Evolutionary conservation across 2,329 filamentous ascomycete genomes (phyloP).

Genomic region (Neofusicoccum laricinum): DNA sequence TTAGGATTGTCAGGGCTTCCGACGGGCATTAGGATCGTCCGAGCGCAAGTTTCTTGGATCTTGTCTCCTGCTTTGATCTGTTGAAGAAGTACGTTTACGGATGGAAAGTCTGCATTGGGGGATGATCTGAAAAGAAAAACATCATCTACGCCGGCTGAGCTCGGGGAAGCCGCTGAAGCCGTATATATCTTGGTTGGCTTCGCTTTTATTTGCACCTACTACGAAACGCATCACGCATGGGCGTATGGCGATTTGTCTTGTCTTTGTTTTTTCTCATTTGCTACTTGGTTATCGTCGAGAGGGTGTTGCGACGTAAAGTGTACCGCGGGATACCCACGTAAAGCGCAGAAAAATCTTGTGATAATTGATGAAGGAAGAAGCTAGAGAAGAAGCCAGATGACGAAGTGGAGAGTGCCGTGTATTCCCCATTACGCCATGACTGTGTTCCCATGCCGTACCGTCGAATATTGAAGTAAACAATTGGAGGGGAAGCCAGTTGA

Average conservation of each 20-base stretch:
- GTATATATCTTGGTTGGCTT: not conserved
- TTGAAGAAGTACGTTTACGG: too few relatives aligned
- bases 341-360: not conserved
- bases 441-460: too few relatives aligned
- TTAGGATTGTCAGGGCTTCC: conserved; percentile 33
- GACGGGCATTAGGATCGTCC: not conserved
- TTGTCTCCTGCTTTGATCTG: not conserved
- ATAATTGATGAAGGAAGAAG: not conserved
- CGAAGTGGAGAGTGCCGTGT: too few relatives aligned
- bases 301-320: not conserved
- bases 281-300: not conserved
- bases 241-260: not conserved
- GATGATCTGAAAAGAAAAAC: not conserved
- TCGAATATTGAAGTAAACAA: too few relatives aligned
- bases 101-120: not conserved
- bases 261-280: not conserved
- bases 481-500: too few relatives aligned
- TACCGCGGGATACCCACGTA: conserved; percentile 1
- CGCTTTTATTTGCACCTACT: too few relatives aligned
- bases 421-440: too few relatives aligned
- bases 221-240: not conserved
- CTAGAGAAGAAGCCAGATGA: not conserved
- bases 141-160: not conserved
- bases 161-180: not conserved
- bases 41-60: not conserved